Evolutionary conservation across 2,329 filamentous ascomycete genomes (phyloP).

Genomic region (Claviceps capensis): DNA sequence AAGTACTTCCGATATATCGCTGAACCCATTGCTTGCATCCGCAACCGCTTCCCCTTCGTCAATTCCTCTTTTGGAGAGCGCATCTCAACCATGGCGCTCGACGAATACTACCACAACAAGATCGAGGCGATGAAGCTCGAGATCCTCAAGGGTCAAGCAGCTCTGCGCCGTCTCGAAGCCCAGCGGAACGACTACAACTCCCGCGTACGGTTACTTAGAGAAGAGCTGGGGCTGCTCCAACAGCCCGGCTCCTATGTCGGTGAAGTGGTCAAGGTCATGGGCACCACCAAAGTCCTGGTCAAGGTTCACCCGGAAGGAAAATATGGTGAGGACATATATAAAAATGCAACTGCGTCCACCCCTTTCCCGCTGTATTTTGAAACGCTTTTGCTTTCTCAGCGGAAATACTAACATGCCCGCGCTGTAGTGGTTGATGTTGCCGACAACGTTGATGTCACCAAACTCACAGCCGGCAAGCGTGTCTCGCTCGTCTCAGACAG

Average conservation of each 20-base stretch:
- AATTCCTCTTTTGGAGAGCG: background rate
- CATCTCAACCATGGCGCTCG: conserved; percentile 70
- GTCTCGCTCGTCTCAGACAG: conserved; percentile 93
- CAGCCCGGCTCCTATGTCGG: conserved; percentile 97
- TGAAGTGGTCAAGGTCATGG: conserved; percentile 99
- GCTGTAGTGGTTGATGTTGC: conserved; percentile 79
- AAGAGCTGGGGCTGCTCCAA: conserved; percentile 90
- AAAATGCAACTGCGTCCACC: too few relatives aligned
- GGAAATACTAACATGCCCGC: background rate
- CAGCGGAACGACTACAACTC: conserved; percentile 99
- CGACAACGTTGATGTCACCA: conserved; percentile 84
- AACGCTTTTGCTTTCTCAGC: too few relatives aligned
- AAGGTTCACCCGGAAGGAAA: conserved; percentile 99
- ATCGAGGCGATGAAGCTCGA: conserved; percentile 99
- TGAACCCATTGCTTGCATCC: background rate
- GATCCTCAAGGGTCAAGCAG: conserved; percentile 97
- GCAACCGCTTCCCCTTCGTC: background rate
- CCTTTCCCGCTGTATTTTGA: too few relatives aligned
- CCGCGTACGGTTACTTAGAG: conserved; percentile 80
- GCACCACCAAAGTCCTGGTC: conserved; percentile 96
- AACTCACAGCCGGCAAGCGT: conserved; percentile 94
- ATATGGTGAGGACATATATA: conserved; percentile 58
- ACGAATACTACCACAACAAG: conserved; percentile 99
- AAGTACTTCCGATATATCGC: too few relatives aligned
- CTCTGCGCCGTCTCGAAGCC: conserved; percentile 85